Base-by-base conservation (phyloP, 495 filamentous ascomycete species). In the Amphirosellinia nigrospora region DNA sequence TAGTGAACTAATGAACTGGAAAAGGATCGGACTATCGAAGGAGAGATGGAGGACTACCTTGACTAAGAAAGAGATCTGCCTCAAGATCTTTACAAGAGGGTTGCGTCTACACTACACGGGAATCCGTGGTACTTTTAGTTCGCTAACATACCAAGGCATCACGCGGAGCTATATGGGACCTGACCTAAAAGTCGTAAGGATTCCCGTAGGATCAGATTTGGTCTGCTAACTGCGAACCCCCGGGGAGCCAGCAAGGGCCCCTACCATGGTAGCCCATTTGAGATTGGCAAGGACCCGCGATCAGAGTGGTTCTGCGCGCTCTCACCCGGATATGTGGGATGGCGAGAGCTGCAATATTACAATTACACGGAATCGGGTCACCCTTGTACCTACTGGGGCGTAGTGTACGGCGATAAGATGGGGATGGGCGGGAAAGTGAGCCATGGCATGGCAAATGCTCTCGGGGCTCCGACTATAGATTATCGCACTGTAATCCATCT, bases 141-240 rank as follows among this genome's bases (percentile, higher is more conserved):
- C 15, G 36, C 53, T 34, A 32, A 10, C 26, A 15, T 26, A 41
- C 63, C n/a, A 39, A 41, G 16, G 36, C 43, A 65, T 65, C 46
- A 65, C 46, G 63, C n/a, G 63, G 46, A 38, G 41, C 46, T 34
- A 39, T 46, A 53, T 19, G 46, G 34, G 45, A 7, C 63, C 46
- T 19, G n/a, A n/a, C n/a, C n/a, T n/a, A n/a, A 53, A 65, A 53
- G 15, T 28, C 63, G 63, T 65, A 53, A 52, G 30, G 45, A 65
- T 65, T 41, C 9, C 61, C 43, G 61, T 34, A 48, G 61, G 61
- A 64, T 64, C 41, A 41, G 38, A 30, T 48, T 64, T 50, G 43
- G 34, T 62, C 61, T 34, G 61, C 48, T 64, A 50, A 62, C 50
- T 64, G 61, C 61, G 43, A 64, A 38, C 16, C 61, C 43, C 46